phyloP scores from a whole-genome alignment of 2,329 filamentous ascomycete genomes.

The Pseudogymnoascus sp. region DNA sequence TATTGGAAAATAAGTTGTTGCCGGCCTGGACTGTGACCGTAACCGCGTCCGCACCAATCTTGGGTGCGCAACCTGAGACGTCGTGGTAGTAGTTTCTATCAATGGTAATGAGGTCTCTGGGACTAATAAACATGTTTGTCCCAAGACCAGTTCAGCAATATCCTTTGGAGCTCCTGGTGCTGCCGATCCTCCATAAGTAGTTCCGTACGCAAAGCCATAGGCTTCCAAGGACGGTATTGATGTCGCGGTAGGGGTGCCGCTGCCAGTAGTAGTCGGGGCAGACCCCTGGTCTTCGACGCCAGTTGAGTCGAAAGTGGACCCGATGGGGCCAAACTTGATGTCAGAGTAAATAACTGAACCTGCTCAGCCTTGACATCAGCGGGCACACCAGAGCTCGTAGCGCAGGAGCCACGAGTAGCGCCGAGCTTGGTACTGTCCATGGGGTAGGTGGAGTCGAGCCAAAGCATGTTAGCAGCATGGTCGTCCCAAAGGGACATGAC shows the following conservation, averaged over 20 bases:
- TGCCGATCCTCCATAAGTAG: too few species aligned
- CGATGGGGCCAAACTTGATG: slow-evolving; percentile 24
- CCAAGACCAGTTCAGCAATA: neutral
- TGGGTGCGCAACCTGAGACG: slow-evolving; percentile 39
- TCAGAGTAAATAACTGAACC: slow-evolving; percentile 35
- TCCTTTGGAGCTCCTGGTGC: too few species aligned
- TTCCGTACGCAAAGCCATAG: neutral
- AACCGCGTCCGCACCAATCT: slow-evolving; percentile 34
- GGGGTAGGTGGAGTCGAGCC: too few species aligned
- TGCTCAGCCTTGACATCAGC: slow-evolving; percentile 32
- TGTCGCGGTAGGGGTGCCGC: neutral
- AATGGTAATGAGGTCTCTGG: slow-evolving; percentile 37
- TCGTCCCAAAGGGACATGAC: too few species aligned
- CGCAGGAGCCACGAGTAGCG: too few species aligned
- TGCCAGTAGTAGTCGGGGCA: neutral
- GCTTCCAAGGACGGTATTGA: neutral
- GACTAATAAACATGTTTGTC: slow-evolving; percentile 37
- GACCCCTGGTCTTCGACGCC: neutral
- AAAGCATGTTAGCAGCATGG: too few species aligned
- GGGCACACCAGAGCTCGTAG: too few species aligned
- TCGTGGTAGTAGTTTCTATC: slow-evolving; percentile 41
- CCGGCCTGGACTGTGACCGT: slow-evolving; percentile 35
- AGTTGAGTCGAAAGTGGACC: slow-evolving; percentile 18
- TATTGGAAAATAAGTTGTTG: slow-evolving; percentile 39
- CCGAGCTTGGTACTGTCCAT: too few species aligned